phyloP scores from a whole-genome alignment of 495 filamentous ascomycete genomes.

The Trichoderma parareesei region DNA sequence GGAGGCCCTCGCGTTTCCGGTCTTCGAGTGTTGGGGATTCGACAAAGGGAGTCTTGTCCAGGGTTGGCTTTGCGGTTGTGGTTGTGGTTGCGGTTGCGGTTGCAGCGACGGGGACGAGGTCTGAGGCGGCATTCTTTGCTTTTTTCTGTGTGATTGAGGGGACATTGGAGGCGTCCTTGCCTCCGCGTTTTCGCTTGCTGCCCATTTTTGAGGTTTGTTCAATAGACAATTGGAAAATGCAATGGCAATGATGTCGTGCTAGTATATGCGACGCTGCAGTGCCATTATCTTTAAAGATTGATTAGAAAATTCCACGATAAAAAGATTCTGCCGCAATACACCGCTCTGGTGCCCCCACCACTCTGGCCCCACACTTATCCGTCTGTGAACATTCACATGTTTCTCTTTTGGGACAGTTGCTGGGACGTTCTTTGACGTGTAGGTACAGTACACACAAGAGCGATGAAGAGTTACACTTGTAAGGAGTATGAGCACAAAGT shows the following conservation, averaged over 20 bases:
- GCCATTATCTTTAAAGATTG: neutral
- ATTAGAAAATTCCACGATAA: constrained; percentile 9
- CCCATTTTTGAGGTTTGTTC: neutral
- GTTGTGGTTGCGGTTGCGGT: neutral
- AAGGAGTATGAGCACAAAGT: too few relatives aligned
- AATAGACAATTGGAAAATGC: neutral
- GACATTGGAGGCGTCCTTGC: neutral
- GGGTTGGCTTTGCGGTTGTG: neutral
- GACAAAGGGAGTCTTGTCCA: neutral
- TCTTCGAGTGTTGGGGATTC: constrained; percentile 23
- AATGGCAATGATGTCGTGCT: neutral
- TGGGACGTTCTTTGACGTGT: neutral
- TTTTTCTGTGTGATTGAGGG: neutral
- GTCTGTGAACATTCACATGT: neutral
- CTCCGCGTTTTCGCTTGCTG: constrained; percentile 11
- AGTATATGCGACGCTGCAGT: neutral
- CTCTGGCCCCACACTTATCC: neutral
- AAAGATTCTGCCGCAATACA: neutral
- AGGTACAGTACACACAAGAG: too few relatives aligned
- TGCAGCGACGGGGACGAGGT: neutral
- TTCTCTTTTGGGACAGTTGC: neutral
- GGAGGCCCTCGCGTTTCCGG: constrained; percentile 36
- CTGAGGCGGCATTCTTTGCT: constrained; percentile 1
- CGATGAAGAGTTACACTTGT: too few relatives aligned
- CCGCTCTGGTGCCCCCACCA: neutral